A percentile compares a stretch with the other conserved stretches of the same genome.
Conservation (phyloP, 2,329 filamentous ascomycete genomes). For the Exserohilum turcica region DNA sequence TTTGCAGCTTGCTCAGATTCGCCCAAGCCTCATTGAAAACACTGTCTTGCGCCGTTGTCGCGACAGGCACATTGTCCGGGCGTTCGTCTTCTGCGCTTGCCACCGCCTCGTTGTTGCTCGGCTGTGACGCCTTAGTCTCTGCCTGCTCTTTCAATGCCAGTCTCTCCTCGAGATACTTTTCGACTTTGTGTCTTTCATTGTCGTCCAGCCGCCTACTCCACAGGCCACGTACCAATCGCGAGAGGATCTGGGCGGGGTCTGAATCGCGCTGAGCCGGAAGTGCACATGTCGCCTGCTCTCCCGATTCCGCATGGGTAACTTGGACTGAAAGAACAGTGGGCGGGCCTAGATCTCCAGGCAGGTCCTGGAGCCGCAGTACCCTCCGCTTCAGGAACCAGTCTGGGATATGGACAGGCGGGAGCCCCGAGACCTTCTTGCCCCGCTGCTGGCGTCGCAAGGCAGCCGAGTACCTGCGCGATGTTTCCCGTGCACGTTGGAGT, state of each 20-base stretch:
- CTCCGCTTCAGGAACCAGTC: constrained; percentile 61
- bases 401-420: constrained; percentile 57
- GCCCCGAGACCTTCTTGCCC: constrained; percentile 39
- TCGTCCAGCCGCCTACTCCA: constrained; percentile 32
- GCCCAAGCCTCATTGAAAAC: constrained; percentile 9
- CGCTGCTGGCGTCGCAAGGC: constrained; percentile 43
- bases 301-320: constrained; percentile 30
- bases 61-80: not conserved
- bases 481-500: constrained; percentile 43
- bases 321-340: constrained; percentile 28
- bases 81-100: constrained; percentile 7
- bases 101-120: constrained; percentile 9
- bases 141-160: constrained; percentile 9
- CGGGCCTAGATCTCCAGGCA: constrained; percentile 12
- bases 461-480: constrained; percentile 41
- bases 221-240: constrained; percentile 31
- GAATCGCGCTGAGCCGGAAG: constrained; percentile 26
- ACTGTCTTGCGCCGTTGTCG: constrained; percentile 5
- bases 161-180: constrained; percentile 26
- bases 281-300: constrained; percentile 32
- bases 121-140: constrained; percentile 1
- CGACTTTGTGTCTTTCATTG: constrained; percentile 28
- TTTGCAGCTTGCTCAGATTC: constrained; percentile 18
- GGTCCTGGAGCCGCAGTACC: constrained; percentile 51
- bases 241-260: constrained; percentile 28